These are phyloP conservation scores for Dendrostoma leiphaemia DNA, from an alignment of 2,329 filamentous ascomycete species.

Conservation along the genomic window DNA sequence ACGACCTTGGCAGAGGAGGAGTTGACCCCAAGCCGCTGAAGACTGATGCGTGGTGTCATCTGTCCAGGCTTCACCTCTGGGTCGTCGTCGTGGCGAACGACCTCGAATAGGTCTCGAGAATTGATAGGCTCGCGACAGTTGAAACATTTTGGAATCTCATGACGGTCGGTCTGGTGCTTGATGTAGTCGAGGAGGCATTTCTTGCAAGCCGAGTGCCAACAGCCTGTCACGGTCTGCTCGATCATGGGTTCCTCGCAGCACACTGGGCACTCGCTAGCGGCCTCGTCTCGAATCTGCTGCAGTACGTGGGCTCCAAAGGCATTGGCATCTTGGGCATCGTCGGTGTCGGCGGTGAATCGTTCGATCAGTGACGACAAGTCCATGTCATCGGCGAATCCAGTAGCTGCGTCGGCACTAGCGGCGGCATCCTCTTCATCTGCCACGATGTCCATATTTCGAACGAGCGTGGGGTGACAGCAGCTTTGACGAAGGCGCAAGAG, in stretches of 20 bases:
- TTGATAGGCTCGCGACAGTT: slow-evolving; percentile 85
- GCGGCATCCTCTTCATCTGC: slow-evolving; percentile 85
- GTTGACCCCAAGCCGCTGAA: slow-evolving; percentile 59
- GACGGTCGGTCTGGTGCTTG: slow-evolving; percentile 76
- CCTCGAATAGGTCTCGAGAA: slow-evolving; percentile 84
- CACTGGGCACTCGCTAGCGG: slow-evolving; percentile 86
- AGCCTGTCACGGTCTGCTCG: slow-evolving; percentile 89
- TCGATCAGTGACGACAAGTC: slow-evolving; percentile 84
- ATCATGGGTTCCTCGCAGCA: slow-evolving; percentile 96
- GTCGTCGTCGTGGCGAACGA: slow-evolving; percentile 74
- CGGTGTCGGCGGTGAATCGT: slow-evolving; percentile 71
- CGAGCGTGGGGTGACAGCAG: slow-evolving; percentile 89
- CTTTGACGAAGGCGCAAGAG: slow-evolving; percentile 89
- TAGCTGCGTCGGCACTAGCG: slow-evolving; percentile 72
- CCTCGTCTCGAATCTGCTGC: slow-evolving; percentile 86
- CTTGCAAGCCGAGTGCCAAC: slow-evolving; percentile 97
- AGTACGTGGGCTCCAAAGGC: slow-evolving; percentile 83
- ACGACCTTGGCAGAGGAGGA: slow-evolving; percentile 87
- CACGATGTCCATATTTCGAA: slow-evolving; percentile 79
- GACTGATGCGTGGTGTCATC: slow-evolving; percentile 50
- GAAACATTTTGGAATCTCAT: slow-evolving; percentile 78
- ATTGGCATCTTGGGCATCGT: slow-evolving; percentile 62
- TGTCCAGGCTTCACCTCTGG: slow-evolving; percentile 38
- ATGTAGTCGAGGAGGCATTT: slow-evolving; percentile 90
- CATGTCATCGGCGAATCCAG: slow-evolving; percentile 91